A percentile compares a stretch with the other conserved stretches of the same genome.
Conservation (phyloP, 495 filamentous ascomycete genomes). For the Talaromyces liani region DNA sequence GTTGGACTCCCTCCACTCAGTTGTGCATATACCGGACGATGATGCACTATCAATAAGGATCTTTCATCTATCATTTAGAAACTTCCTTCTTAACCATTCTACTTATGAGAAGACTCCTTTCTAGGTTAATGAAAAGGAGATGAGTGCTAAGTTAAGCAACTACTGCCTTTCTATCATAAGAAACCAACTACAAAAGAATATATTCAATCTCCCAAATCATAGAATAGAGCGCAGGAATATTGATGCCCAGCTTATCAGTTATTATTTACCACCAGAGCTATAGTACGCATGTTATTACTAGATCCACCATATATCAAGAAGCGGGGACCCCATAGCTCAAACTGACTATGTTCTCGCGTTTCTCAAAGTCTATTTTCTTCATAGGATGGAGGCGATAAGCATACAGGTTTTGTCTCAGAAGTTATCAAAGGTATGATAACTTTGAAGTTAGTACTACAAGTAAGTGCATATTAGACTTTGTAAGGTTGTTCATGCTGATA, state of each 20-base stretch:
- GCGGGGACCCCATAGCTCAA: slow-evolving; percentile 15
- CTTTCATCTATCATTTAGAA: slow-evolving; percentile 17
- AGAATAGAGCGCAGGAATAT: slow-evolving; percentile 18
- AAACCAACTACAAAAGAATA: slow-evolving; percentile 20
- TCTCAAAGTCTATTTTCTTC: slow-evolving; percentile 33
- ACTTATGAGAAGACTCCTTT: slow-evolving; percentile 13
- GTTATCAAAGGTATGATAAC: slow-evolving; percentile 1
- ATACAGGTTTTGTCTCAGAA: slow-evolving; percentile 21
- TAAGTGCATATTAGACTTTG: background rate
- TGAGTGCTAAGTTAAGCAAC: slow-evolving; percentile 9
- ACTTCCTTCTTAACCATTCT: slow-evolving; percentile 18
- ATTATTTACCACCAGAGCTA: slow-evolving; percentile 21
- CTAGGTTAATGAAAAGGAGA: slow-evolving; percentile 19
- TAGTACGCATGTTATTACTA: slow-evolving; percentile 40
- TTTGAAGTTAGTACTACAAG: slow-evolving; percentile 6
- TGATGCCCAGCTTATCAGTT: slow-evolving; percentile 10
- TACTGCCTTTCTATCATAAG: slow-evolving; percentile 23
- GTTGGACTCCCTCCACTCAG: slow-evolving; percentile 6
- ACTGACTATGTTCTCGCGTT: slow-evolving; percentile 24
- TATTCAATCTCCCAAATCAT: slow-evolving; percentile 20
- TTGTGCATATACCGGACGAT: slow-evolving; percentile 6
- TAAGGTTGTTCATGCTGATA: background rate
- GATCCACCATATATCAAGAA: slow-evolving; percentile 31
- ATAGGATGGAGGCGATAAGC: slow-evolving; percentile 36
- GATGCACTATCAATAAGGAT: background rate